Evolutionary conservation across 2,329 filamentous ascomycete species (phyloP), one percentile per base, ranked within the genome.

Genomic region (Alternaria longipes): DNA sequence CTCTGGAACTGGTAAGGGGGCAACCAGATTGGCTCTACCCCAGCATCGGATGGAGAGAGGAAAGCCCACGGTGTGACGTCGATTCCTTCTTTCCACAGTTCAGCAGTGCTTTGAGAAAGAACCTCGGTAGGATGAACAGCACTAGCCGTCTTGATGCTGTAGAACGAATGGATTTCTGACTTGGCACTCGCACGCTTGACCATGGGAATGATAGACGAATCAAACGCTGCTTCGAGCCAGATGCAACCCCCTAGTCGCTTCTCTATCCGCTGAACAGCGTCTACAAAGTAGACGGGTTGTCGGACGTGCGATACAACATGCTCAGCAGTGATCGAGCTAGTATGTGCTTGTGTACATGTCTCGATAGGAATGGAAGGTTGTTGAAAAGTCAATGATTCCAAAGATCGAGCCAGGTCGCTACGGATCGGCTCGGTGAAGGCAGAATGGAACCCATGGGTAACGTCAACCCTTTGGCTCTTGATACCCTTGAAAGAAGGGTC

Each of bases 271-370:
- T 80, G 68, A 0, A 85, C 58, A 0, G 81, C 84, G 8, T 83
- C 73, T 22, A 74, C 38, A 63, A 84, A 84, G 64, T 74, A 83
- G 0, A 85, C 84, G 0, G 83, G 81, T 0, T 78, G 41, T 1
- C 82, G 64, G 68, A 82, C 78, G 52, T 85, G 83, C 0, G 75
- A 54, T 0, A 77, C 49, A 8, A 45, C 20, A 24, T 52, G 52
- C 14, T 32, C 52, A 40, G 30, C 58, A 38, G 40, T 52, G 32
- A 52, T 56, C 8, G 16, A 34, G 6, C 8, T n/a, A 6, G 22
- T 42, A 11, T 32, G 30, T 16, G 18, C 14, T 18, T 56, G 24
- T 46, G 58, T 56, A 40, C 58, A 60, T 11, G 59, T 22, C 28
- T 65, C 56, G 28, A 57, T 56, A 3, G 55, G 59, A 20, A 56